Conservation (phyloP, 176 grass and related monocot species). For the Lolium rigidum region DNA sequence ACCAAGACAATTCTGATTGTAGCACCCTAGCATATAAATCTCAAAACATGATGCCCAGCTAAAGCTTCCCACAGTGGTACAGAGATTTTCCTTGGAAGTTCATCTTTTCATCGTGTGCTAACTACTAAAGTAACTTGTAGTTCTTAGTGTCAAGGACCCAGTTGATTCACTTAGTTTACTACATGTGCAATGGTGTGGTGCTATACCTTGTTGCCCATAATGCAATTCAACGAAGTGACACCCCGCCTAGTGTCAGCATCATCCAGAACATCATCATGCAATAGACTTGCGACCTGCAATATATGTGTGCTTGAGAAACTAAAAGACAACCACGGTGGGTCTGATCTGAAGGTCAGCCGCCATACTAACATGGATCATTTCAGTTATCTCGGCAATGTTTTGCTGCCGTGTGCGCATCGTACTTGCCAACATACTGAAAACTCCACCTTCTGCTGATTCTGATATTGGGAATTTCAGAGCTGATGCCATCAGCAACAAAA, state of each 20-base stretch:
- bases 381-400: constrained; percentile 88
- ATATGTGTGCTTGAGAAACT: constrained; percentile 35
- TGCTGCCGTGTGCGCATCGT: constrained; percentile 78
- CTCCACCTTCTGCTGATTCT: constrained; percentile 56
- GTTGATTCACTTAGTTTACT: constrained; percentile 4
- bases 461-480: constrained; percentile 79
- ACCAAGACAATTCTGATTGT: constrained; percentile 19
- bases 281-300: constrained; percentile 88
- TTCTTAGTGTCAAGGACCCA: not conserved
- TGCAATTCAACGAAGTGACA: constrained; percentile 83
- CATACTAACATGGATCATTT: constrained; percentile 98
- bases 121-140: constrained; percentile 22
- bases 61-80: not conserved
- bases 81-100: not conserved
- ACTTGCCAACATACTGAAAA: constrained; percentile 66
- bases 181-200: not conserved
- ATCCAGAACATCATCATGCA: constrained; percentile 97
- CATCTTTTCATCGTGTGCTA: not conserved
- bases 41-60: not conserved
- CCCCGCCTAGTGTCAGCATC: constrained; percentile 98
- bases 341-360: constrained; percentile 6
- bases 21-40: not conserved
- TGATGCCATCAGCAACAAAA: constrained; percentile 93
- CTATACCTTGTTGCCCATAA: constrained; percentile 97
- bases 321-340: not conserved